Evolutionary conservation across 1,284 basidiomycete genomes (phyloP), one percentile per base, ranked within the genome.

Genomic region (Austroboletus novae-zelandiae): DNA sequence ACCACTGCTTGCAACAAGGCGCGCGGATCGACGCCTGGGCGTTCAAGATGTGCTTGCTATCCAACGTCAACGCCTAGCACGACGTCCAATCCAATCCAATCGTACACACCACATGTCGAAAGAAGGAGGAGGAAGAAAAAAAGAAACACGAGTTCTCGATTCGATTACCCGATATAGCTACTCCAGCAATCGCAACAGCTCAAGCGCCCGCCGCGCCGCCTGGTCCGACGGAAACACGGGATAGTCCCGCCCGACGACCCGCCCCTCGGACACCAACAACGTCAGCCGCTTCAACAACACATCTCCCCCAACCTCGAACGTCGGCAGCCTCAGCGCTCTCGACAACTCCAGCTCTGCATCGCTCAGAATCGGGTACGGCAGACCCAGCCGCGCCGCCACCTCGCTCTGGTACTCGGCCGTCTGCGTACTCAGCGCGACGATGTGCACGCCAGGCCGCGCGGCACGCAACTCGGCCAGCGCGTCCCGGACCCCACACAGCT

Each of bases 1-100:
- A 97, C 93, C 94, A 97, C 63, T 86, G 87, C 66, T 90, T 89
- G 81, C 94, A 97, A 73, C 94, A 97, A 4, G 94, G 92, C 5
- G 94, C 91, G 39, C 94, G 88, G 61, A 98, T 91, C 25, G 94
- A 80, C 20, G 94, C 94, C 71, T 97, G 94, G 0, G 90, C 91
- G 70, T 97, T 97, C 49, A 97, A 75, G 54, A 97, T 79, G 66
- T 96, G 94, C 76, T 95, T 94, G 76, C 92, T 95, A 48, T 14
- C 10, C 32, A 3, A 34, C 9, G 32, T 34, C 32, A 34, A 23
- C 20, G 20, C 20, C 20, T 23, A 23, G 13, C 13, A 15, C 13
- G 6, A 7, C 15, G 13, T 15, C 32, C 7, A n/a, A 34, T 14
- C n/a, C 2, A 37, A 18, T 37, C 11, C 3, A 8, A 20, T 17